Evolutionary conservation across 2,329 filamentous ascomycete species (phyloP).

Genomic region (Metarhizium rileyi): DNA sequence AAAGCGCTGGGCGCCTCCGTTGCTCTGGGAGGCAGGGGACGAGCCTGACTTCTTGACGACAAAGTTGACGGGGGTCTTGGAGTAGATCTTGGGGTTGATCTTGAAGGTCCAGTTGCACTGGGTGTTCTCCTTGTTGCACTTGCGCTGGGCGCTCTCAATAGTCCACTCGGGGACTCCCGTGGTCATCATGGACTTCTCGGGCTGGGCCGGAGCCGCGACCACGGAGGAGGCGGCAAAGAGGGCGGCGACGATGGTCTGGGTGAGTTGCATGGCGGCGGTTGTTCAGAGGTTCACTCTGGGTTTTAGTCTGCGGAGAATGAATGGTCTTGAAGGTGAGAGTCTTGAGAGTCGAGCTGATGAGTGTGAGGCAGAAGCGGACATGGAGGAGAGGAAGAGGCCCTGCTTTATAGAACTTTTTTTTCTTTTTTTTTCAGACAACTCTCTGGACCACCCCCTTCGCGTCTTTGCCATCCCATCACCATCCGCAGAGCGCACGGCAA

Average conservation of each 20-base stretch:
- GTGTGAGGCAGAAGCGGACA: too few species aligned
- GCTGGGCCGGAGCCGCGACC: constrained; percentile 25
- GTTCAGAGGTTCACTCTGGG: not conserved
- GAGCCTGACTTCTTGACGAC: constrained; percentile 21
- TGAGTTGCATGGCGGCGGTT: constrained; percentile 31
- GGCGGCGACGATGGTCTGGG: constrained; percentile 26
- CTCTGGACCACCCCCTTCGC: too few species aligned
- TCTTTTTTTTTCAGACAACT: too few species aligned
- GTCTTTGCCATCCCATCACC: too few species aligned
- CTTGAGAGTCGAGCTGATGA: too few species aligned
- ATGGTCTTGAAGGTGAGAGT: not conserved
- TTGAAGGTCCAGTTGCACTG: constrained; percentile 34
- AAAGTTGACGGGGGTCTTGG: constrained; percentile 27
- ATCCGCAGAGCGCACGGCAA: too few species aligned
- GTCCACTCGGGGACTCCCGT: constrained; percentile 28
- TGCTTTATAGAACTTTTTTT: too few species aligned
- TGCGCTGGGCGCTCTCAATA: constrained; percentile 29
- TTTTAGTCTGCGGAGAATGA: not conserved
- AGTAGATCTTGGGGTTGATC: constrained; percentile 22
- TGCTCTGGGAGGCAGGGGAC: not conserved
- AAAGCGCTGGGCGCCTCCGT: constrained; percentile 26
- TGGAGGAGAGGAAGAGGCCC: too few species aligned
- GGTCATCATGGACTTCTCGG: constrained; percentile 30
- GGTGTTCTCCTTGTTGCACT: constrained; percentile 28
- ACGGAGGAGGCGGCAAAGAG: constrained; percentile 26